Evolutionary conservation across 805 yeast species (phyloP), one percentile per base, ranked within the genome.

Genomic region (Spathaspora hagerdaliae): DNA sequence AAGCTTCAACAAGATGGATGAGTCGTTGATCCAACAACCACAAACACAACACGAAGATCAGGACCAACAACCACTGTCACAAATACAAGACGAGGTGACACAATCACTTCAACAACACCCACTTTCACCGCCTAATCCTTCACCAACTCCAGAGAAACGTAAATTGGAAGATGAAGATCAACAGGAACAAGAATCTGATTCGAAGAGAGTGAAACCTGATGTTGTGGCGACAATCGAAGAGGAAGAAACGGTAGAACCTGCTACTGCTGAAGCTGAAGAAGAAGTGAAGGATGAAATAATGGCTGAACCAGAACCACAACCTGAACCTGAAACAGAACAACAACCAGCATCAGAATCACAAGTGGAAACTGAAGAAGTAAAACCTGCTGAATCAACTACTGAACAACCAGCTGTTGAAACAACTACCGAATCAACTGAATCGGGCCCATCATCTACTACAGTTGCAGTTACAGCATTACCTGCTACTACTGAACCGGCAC

Each of bases 401-500:
- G 29, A 33, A 35, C 38, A 29, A 29, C 24, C 41, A 27, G 9
- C 32, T 5, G 5, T 9, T 29, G 32, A 29, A 29, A 29, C 32
- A 29, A 11, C 12, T 9, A 9, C 9, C 3, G 32, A 29, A 29
- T 9, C 32, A 9, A 11, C 9, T 3, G 32, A 29, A 29, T 9
- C 9, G 6, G 32, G 9, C 12, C 6, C 5, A 3, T 9, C 9
- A 11, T 6, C 32, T 9, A 19, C 19, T 9, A n/a, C 26, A 6
- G 9, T 19, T 9, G 26, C 31, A 26, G 9, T 11, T 12, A 7
- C 39, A 37, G 6, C 32, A 29, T 9, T 9, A 29, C 32, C 9
- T 9, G 32, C 12, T 1, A 39, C 42, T 12, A 46, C 58, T 12
- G 47, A 60, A 8, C 89, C 94, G 2, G 92, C 91, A 3, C 91